These are phyloP conservation scores for Diaporthe ilicicola DNA, from an alignment of 2,329 filamentous ascomycete genomes.

Conservation along the genomic window DNA sequence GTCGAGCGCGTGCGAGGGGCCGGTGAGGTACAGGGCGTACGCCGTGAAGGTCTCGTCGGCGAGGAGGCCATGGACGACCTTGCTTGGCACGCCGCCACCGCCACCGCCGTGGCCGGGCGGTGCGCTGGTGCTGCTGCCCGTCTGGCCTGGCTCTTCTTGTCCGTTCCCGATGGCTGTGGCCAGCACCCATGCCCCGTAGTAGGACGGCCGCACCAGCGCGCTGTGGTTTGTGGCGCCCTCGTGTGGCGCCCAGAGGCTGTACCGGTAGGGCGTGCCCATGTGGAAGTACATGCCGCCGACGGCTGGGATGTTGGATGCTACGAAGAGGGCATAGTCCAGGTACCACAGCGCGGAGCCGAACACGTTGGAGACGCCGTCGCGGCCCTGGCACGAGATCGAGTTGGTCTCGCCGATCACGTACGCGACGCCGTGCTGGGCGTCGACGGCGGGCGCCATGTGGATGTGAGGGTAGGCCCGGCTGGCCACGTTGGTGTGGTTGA, in stretches of 20 bases:
- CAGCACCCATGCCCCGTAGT: constrained; percentile 37
- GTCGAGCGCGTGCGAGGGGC: constrained; percentile 5
- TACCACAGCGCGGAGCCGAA: constrained; percentile 23
- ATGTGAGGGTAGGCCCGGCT: constrained; percentile 34
- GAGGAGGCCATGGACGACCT: background rate
- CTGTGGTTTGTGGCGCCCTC: constrained; percentile 26
- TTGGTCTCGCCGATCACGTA: constrained; percentile 29
- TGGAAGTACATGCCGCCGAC: constrained; percentile 26
- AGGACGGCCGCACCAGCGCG: constrained; percentile 32
- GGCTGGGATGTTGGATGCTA: constrained; percentile 17
- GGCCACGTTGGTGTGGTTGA: constrained; percentile 35
- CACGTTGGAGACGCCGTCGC: constrained; percentile 16
- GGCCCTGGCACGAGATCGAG: constrained; percentile 21
- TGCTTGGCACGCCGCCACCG: constrained; percentile 28
- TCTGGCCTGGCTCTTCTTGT: constrained; percentile 22
- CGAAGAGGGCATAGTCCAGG: constrained; percentile 23
- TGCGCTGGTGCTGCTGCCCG: background rate
- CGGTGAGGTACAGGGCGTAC: constrained; percentile 5
- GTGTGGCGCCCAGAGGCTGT: constrained; percentile 38
- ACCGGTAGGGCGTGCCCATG: constrained; percentile 37
- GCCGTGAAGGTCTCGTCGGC: constrained; percentile 15
- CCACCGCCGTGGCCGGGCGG: too few species aligned
- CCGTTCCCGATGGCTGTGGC: constrained; percentile 32
- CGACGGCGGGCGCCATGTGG: constrained; percentile 31
- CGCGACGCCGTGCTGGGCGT: constrained; percentile 25